These are phyloP conservation scores for Kodamaea ohmeri DNA, from an alignment of 1,139 yeast species.

Conservation along the genomic window DNA sequence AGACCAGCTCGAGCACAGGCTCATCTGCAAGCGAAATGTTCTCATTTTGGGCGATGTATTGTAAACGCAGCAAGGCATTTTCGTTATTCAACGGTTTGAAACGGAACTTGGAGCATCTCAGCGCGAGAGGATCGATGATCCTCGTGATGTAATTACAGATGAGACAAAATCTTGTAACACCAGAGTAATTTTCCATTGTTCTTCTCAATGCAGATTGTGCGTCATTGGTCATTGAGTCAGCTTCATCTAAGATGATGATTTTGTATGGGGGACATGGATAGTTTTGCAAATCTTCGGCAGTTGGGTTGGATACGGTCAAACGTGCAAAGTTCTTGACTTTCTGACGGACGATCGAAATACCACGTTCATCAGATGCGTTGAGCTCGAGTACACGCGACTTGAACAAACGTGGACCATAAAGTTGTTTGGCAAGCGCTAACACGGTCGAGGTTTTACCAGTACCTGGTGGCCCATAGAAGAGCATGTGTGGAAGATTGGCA, in stretches of 20 bases:
- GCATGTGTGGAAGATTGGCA: conserved; percentile 90
- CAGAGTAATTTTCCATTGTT: conserved; percentile 93
- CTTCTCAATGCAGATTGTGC: conserved; percentile 95
- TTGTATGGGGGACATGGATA: conserved; percentile 97
- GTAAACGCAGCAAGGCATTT: conserved; percentile 67
- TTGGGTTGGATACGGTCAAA: conserved; percentile 78
- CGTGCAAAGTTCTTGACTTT: conserved; percentile 92
- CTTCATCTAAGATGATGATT: conserved; percentile 85
- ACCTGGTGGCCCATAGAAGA: conserved; percentile 97
- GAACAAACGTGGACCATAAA: conserved; percentile 69
- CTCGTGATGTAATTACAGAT: conserved; percentile 95
- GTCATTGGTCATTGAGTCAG: conserved; percentile 98
- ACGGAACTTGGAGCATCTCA: conserved; percentile 92
- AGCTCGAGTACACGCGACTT: conserved; percentile 82
- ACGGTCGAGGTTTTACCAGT: conserved; percentile 96
- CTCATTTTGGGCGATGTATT: conserved; percentile 55
- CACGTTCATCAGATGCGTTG: conserved; percentile 96
- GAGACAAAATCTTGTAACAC: conserved; percentile 87
- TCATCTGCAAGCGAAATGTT: conserved; percentile 43
- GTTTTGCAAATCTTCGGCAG: conserved; percentile 58
- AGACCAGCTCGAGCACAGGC: conserved; percentile 58
- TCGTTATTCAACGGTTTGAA: conserved; percentile 73
- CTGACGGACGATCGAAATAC: conserved; percentile 89
- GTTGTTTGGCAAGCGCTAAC: conserved; percentile 78
- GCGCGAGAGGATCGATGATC: conserved; percentile 93